Percentiles rank a stretch among this genome's conserved stretches.
Evolutionary conservation across 306 rosid genomes (phyloP).

Genomic region (Morella rubra): DNA sequence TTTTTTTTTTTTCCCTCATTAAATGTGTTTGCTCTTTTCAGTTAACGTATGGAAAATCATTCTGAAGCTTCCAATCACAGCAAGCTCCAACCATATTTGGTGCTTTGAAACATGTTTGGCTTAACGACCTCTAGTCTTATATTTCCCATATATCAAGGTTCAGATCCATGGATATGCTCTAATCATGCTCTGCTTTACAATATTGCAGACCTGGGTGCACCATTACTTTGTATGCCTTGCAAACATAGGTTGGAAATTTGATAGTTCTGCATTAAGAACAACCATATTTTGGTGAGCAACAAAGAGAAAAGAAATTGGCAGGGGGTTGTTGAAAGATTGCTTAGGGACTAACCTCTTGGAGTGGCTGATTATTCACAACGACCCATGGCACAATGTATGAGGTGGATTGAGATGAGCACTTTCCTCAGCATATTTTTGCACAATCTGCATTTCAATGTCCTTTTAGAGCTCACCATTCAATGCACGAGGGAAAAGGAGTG

Average conservation of each 20-base stretch:
- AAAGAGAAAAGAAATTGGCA: neutral
- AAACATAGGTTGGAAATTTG: conserved; percentile 33
- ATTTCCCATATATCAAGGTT: neutral
- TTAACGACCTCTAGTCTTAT: too few species aligned
- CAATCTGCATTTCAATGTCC: conserved; percentile 44
- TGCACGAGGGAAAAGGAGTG: neutral
- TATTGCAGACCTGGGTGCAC: conserved; percentile 33
- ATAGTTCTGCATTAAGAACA: conserved; percentile 39
- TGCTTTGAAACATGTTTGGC: too few species aligned
- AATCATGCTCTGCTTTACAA: neutral
- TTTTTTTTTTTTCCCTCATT: too few species aligned
- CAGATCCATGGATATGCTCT: neutral
- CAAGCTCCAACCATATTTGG: too few species aligned
- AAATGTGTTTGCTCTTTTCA: too few species aligned
- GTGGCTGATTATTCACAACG: conserved; percentile 52
- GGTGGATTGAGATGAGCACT: conserved; percentile 44
- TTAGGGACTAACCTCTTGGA: conserved; percentile 39
- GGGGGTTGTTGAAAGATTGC: neutral
- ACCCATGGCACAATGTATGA: conserved; percentile 57
- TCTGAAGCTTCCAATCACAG: too few species aligned
- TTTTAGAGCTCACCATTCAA: neutral
- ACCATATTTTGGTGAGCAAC: neutral
- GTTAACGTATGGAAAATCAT: too few species aligned
- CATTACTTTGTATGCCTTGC: conserved; percentile 38
- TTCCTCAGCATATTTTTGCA: conserved; percentile 35